Evolutionary conservation across 805 yeast genomes (phyloP).

Genomic region (Maudiozyma serrabonitensis): DNA sequence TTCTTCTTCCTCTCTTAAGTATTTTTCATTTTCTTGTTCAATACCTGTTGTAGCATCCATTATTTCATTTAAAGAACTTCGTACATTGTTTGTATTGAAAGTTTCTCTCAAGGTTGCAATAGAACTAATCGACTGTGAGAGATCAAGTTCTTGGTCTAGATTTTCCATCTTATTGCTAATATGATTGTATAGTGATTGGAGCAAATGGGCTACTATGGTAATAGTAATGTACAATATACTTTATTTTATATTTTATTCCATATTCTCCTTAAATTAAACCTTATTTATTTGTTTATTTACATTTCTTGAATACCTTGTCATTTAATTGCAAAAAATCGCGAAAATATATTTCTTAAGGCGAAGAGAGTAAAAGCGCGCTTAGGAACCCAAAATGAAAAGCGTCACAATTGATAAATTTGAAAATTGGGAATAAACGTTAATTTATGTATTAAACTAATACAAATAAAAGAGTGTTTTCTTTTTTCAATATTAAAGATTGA

Average conservation of each 20-base stretch:
- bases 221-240: no score
- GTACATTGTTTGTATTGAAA: not conserved
- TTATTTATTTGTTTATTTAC: not conserved
- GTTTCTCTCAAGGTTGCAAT: not conserved
- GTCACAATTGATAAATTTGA: no score
- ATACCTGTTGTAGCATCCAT: not conserved
- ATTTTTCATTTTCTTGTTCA: not conserved
- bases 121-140: not conserved
- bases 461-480: no score
- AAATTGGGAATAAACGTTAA: no score
- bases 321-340: not conserved
- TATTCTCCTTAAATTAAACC: not conserved
- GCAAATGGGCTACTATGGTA: no score
- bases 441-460: no score
- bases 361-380: no score
- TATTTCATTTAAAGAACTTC: not conserved
- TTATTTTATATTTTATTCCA: not conserved
- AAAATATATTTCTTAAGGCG: no score
- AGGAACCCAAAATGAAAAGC: no score
- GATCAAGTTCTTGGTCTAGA: not conserved
- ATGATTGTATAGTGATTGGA: not conserved
- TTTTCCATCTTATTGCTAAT: not conserved
- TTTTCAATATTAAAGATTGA: no score
- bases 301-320: not conserved
- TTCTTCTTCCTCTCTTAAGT: constrained; percentile 5